Evolutionary conservation across 768 basidiomycete species (phyloP).

Genomic region (Termitomyces sp.): DNA sequence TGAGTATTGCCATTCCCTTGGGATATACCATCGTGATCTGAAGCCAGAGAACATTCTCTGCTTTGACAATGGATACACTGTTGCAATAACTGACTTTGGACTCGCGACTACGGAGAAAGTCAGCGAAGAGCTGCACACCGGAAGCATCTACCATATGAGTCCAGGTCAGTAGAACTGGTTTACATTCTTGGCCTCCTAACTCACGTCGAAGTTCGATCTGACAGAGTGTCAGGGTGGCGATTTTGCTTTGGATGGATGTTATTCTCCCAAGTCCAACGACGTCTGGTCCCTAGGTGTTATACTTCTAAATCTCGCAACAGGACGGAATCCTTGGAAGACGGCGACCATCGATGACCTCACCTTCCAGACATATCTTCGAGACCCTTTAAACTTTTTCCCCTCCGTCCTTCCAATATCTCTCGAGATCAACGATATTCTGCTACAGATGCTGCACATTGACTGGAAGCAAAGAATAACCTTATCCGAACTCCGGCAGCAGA

Average conservation of each 20-base stretch:
- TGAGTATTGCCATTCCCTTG: constrained; percentile 85
- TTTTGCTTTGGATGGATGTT: constrained; percentile 56
- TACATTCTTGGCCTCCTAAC: too few species aligned
- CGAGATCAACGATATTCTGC: constrained; percentile 67
- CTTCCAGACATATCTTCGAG: constrained; percentile 80
- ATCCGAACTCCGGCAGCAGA: constrained; percentile 46
- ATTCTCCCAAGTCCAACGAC: constrained; percentile 87
- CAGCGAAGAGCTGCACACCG: constrained; percentile 88
- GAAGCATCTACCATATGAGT: constrained; percentile 98
- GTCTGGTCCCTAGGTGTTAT: constrained; percentile 97
- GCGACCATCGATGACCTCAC: constrained; percentile 80
- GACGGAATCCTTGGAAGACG: constrained; percentile 94
- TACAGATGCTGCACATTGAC: constrained; percentile 67
- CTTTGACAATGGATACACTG: constrained; percentile 66
- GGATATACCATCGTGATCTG: constrained; percentile 94
- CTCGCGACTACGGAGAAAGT: constrained; percentile 83
- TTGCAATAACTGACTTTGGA: constrained; percentile 94
- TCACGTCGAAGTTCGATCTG: constrained; percentile 3
- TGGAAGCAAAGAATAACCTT: constrained; percentile 52
- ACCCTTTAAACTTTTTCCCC: constrained; percentile 76
- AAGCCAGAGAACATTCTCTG: constrained; percentile 97
- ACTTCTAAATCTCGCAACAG: constrained; percentile 90
- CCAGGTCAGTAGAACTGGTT: constrained; percentile 52
- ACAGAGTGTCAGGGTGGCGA: constrained; percentile 85
- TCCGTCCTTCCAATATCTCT: constrained; percentile 77